Percentiles rank a stretch among this genome's conserved stretches.
Evolutionary conservation across 805 yeast species (phyloP).

Genomic region (Kodamaea kakaduensis): DNA sequence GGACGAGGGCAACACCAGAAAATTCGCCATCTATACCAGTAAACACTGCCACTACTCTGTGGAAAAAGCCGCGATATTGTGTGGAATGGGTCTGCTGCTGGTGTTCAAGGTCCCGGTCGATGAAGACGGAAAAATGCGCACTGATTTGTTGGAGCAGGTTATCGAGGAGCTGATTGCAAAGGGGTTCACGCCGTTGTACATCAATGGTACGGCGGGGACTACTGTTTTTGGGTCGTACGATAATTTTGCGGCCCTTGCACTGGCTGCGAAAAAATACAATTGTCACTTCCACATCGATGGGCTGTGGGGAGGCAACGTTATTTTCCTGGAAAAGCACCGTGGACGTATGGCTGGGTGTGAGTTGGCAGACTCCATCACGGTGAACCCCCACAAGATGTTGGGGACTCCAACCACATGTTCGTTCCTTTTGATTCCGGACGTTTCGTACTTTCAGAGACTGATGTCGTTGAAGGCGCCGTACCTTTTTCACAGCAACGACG

Average conservation of each 20-base stretch:
- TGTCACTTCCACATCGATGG: conserved; percentile 85
- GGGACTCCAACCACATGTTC: conserved; percentile 83
- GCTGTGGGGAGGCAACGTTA: conserved; percentile 86
- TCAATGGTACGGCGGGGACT: conserved; percentile 85
- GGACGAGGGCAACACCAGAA: conserved; percentile 46
- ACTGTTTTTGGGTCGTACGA: conserved; percentile 86
- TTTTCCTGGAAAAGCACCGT: conserved; percentile 55
- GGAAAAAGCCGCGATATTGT: conserved; percentile 72
- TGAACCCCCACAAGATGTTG: conserved; percentile 82
- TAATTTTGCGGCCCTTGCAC: conserved; percentile 52
- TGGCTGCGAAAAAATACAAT: conserved; percentile 49
- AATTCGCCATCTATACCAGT: conserved; percentile 68
- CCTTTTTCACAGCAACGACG: conserved; percentile 60
- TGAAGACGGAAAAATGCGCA: conserved; percentile 54
- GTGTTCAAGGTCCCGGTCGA: conserved; percentile 63
- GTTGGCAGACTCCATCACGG: conserved; percentile 70
- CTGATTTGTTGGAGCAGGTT: conserved; percentile 39
- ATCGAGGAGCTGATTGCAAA: conserved; percentile 41
- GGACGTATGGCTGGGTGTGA: conserved; percentile 55
- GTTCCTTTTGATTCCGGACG: conserved; percentile 69
- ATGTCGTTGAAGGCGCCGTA: conserved; percentile 80
- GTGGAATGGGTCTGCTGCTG: conserved; percentile 63
- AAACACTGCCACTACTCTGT: conserved; percentile 76
- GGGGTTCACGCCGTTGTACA: conserved; percentile 71
- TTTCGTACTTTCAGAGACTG: conserved; percentile 58